Evolutionary conservation across 2,329 filamentous ascomycete genomes (phyloP), one percentile per base, ranked within the genome.

Genomic region (Orbilia javanica): DNA sequence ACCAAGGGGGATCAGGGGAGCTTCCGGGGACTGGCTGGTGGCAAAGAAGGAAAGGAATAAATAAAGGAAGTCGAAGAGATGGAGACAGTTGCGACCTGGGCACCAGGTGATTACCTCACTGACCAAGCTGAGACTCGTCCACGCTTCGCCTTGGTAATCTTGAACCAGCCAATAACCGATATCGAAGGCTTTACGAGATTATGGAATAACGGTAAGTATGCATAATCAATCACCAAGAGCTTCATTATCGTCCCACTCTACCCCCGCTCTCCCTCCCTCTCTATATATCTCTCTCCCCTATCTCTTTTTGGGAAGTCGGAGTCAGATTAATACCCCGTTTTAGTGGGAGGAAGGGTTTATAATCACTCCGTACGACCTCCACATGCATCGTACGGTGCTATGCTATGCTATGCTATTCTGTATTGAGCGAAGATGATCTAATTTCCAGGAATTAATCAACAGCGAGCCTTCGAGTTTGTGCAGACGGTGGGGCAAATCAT

Each of bases 401-500:
- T 62, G n/a, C n/a, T 36, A n/a, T n/a, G 15, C 2, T 20, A 60
- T 29, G 25, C 18, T 60, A 34, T 62, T 1, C 29, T 46, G 48
- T 55, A 39, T 67, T 62, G 36, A 52, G 20, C 7, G n/a, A 25
- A 39, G 11, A 50, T 13, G 20, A 39, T 39, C 60, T 66, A 60
- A 65, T 74, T 48, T 53, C 22, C 2, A 34, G 31, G 7, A 48
- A 36, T n/a, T 63, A 44, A 39, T 57, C 13, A 52, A 70, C 81
- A 92, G 91, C 92, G 65, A 86, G 85, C 22, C 88, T 90, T 79
- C 89, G 88, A 25, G 87, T 98, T 66, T 97, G 94, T 74, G 96
- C 94, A 29, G 96, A 99, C 85, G 96, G 94, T 69, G 96, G 94
- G 25, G 94, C 94, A 53, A 97, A 98, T 82, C 88, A 89, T 42